Evolutionary conservation across 257 asterid species (phyloP).

Genomic region (Solanum medicagineum): DNA sequence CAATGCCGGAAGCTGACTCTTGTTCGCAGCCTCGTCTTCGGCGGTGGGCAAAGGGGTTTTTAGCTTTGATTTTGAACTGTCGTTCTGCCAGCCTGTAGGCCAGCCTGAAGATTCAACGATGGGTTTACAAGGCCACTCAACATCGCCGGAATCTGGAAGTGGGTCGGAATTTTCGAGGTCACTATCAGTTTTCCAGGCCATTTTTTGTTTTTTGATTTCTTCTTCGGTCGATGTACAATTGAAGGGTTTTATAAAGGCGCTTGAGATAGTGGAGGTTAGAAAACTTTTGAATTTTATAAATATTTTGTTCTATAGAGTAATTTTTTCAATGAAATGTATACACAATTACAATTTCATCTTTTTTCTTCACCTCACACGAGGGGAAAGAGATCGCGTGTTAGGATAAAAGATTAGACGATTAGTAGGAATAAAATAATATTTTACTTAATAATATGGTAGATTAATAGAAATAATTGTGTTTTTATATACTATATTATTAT

Average conservation of each 20-base stretch:
- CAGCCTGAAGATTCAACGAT: slow-evolving; percentile 11
- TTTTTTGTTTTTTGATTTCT: background rate
- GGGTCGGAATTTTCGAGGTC: background rate
- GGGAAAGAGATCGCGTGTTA: too few species aligned
- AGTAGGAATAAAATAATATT: fast-evolving
- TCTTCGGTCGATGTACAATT: slow-evolving; percentile 21
- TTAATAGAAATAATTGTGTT: fast-evolving
- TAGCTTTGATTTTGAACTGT: background rate
- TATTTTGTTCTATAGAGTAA: too few species aligned
- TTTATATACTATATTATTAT: too few species aligned
- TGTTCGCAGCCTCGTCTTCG: slow-evolving; percentile 18
- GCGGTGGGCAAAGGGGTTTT: slow-evolving; percentile 17
- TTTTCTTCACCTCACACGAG: too few species aligned
- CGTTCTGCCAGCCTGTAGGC: slow-evolving; percentile 24
- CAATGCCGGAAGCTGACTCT: slow-evolving; percentile 41
- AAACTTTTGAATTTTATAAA: slow-evolving; percentile 18
- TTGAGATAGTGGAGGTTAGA: slow-evolving; percentile 64
- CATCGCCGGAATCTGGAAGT: slow-evolving; percentile 10
- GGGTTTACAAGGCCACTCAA: slow-evolving; percentile 45
- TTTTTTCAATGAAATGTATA: too few species aligned
- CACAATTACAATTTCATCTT: too few species aligned
- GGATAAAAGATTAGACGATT: fast-evolving
- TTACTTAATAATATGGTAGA: too few species aligned
- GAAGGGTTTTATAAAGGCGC: slow-evolving; percentile 21
- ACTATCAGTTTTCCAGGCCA: background rate